A percentile compares a stretch with the other conserved stretches of the same genome.
These are phyloP conservation scores for Barbarea vulgaris DNA, from an alignment of 345 rosid species.

Conservation along the genomic window DNA sequence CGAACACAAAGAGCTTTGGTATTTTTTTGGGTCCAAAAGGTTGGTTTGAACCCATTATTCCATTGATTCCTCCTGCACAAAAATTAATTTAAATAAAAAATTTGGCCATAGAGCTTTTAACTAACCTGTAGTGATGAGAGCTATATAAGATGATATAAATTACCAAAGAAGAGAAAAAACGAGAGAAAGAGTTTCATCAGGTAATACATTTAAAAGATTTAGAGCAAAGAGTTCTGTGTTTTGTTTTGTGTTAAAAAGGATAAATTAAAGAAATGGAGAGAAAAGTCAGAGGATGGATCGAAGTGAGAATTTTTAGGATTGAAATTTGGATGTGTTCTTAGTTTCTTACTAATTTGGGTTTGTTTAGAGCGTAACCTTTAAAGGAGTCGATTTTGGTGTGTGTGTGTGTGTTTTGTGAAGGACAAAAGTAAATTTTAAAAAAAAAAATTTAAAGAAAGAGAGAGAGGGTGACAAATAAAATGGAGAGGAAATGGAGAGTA, in stretches of 20 bases:
- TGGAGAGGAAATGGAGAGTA: slow-evolving; percentile 3
- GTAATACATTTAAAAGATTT: not conserved
- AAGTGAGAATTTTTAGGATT: not conserved
- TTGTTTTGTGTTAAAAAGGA: not conserved
- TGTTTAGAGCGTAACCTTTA: not conserved
- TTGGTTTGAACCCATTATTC: not conserved
- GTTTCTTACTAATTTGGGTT: not conserved
- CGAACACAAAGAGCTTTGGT: slow-evolving; percentile 52
- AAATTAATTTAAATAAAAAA: not conserved
- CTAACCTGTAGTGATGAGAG: not conserved
- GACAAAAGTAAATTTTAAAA: not conserved
- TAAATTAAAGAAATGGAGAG: not conserved
- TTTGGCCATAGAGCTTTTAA: not conserved
- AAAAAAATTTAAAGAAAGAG: not conserved
- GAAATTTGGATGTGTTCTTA: not conserved
- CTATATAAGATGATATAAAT: slow-evolving; percentile 6
- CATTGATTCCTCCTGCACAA: not conserved
- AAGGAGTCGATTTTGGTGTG: not conserved
- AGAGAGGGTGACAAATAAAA: not conserved
- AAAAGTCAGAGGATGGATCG: not conserved
- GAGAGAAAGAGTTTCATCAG: slow-evolving; percentile 19
- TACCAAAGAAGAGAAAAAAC: slow-evolving; percentile 16
- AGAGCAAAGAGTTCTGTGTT: not conserved
- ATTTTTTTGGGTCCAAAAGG: not conserved
- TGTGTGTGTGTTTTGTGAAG: not conserved